Conservation (phyloP, 192 early-diverging fungal genomes). For the Backusella liffmaniae region DNA sequence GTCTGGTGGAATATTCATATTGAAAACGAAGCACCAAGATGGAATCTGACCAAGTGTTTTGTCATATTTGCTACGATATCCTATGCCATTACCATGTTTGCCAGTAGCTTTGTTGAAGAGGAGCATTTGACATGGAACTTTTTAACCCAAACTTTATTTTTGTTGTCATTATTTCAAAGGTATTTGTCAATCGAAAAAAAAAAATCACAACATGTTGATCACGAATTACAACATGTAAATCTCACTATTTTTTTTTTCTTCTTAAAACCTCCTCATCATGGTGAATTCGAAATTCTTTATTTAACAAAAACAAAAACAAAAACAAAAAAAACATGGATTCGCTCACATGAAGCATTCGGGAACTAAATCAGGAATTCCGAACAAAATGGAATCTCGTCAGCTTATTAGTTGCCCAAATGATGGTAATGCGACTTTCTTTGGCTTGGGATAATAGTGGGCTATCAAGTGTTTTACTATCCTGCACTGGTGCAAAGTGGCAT, state of each 20-base stretch:
- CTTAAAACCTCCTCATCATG: background rate
- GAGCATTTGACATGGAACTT: conserved; percentile 78
- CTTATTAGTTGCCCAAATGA: conserved; percentile 25
- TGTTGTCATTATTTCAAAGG: conserved; percentile 40
- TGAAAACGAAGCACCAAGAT: background rate
- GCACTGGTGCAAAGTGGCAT: conserved; percentile 25
- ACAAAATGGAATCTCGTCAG: background rate
- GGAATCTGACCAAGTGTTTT: conserved; percentile 1
- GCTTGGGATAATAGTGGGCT: conserved; percentile 47
- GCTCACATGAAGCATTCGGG: background rate
- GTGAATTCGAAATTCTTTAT: background rate
- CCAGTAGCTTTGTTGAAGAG: conserved; percentile 75
- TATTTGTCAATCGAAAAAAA: conserved; percentile 12
- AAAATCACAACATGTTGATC: background rate
- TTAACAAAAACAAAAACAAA: too few species aligned
- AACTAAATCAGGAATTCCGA: background rate
- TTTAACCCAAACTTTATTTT: conserved; percentile 62
- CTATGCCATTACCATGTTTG: conserved; percentile 56
- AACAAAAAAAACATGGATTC: background rate
- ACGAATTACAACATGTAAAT: background rate
- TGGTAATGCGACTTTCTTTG: conserved; percentile 38
- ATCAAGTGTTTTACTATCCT: background rate
- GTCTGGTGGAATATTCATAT: background rate
- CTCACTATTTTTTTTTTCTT: background rate
- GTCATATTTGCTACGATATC: conserved; percentile 32